Conservation (phyloP, 768 basidiomycete species). For the Tephrocybe sp. region DNA sequence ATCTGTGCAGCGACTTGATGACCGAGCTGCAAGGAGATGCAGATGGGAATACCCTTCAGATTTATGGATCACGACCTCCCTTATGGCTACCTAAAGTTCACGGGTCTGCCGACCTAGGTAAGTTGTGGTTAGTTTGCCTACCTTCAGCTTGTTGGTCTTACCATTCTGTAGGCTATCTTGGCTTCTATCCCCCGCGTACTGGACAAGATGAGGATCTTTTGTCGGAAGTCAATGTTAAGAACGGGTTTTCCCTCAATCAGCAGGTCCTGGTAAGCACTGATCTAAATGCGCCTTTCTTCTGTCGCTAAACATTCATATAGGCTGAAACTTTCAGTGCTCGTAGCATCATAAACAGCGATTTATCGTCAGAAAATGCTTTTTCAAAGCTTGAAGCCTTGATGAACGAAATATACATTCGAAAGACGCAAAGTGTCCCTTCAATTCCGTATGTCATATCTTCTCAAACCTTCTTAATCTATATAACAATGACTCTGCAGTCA, state of each 20-base stretch:
- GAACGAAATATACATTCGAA: conserved; percentile 69
- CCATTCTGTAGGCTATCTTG: conserved; percentile 58
- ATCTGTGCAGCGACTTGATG: conserved; percentile 22
- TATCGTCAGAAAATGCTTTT: conserved; percentile 52
- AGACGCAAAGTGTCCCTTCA: conserved; percentile 50
- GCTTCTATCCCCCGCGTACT: conserved; percentile 73
- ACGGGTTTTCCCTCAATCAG: conserved; percentile 53
- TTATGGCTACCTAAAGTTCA: conserved; percentile 72
- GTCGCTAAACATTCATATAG: conserved; percentile 27
- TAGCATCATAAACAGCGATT: conserved; percentile 44
- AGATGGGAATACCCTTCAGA: conserved; percentile 30
- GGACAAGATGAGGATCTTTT: conserved; percentile 75
- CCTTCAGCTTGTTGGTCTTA: neutral
- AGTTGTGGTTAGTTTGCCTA: neutral
- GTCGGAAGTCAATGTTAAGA: conserved; percentile 60
- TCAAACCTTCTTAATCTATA: neutral
- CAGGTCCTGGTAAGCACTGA: conserved; percentile 53
- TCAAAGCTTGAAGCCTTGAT: conserved; percentile 69
- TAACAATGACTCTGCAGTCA: conserved; percentile 32
- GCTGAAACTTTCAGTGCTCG: conserved; percentile 65
- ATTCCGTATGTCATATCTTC: conserved; percentile 54
- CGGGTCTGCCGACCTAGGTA: conserved; percentile 67
- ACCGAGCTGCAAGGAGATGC: conserved; percentile 33
- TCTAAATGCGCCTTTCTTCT: neutral
- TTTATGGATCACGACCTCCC: conserved; percentile 69